phyloP scores from a whole-genome alignment of 164 flowering plant species.

The Litsea cubeba region DNA sequence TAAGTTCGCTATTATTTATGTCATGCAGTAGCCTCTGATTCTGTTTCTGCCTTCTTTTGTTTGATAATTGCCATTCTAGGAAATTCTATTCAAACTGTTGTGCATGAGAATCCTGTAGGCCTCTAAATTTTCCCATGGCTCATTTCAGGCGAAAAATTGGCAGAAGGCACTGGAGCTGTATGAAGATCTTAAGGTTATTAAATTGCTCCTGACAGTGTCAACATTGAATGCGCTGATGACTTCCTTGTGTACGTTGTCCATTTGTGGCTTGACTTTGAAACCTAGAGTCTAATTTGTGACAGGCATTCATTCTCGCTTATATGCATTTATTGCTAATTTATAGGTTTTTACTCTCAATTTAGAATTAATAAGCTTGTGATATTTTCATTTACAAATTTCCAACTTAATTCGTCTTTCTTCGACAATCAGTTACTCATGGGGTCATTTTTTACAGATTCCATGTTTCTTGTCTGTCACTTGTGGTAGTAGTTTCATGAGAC shows the following conservation, averaged over 20 bases:
- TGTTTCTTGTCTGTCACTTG: background rate
- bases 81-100: background rate
- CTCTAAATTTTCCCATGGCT: background rate
- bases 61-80: background rate
- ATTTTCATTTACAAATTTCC: background rate
- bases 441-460: background rate
- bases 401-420: background rate
- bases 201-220: conserved; percentile 62
- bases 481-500: background rate
- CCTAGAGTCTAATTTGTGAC: background rate
- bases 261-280: background rate
- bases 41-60: background rate
- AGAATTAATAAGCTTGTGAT: background rate
- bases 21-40: background rate
- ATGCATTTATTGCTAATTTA: background rate
- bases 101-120: background rate
- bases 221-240: conserved; percentile 89
- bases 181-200: conserved; percentile 59
- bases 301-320: background rate
- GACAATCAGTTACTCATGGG: background rate
- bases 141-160: conserved; percentile 77
- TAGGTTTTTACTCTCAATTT: background rate
- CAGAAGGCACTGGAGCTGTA: conserved; percentile 77
- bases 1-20: background rate
- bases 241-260: conserved; percentile 65